These are phyloP conservation scores for Aegle marmelos DNA, from an alignment of 345 rosid genomes.

Conservation along the genomic window DNA sequence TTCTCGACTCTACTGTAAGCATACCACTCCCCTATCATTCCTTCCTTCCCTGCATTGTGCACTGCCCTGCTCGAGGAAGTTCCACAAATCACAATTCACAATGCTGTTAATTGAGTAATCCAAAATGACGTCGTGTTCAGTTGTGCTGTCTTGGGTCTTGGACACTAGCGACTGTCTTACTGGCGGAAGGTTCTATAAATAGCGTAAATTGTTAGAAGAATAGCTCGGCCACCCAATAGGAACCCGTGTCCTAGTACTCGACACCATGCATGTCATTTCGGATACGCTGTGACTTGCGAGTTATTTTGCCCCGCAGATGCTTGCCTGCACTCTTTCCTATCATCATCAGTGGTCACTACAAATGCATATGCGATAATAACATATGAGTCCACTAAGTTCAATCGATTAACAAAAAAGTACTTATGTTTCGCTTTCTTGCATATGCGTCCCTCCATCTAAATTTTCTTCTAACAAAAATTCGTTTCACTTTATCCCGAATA, in stretches of 20 bases:
- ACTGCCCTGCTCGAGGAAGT: neutral
- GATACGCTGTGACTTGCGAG: neutral
- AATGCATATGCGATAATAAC: neutral
- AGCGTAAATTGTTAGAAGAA: neutral
- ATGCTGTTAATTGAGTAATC: too few species aligned
- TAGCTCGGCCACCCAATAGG: neutral
- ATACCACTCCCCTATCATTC: neutral
- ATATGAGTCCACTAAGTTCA: accelerated
- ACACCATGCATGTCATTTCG: neutral
- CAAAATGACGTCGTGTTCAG: neutral
- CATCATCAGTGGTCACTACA: neutral
- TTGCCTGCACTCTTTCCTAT: neutral
- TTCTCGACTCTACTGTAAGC: constrained; percentile 55
- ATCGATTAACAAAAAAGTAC: neutral
- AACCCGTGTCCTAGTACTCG: neutral
- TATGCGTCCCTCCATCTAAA: neutral
- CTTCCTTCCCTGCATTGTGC: neutral
- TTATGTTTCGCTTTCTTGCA: neutral
- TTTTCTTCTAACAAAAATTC: neutral
- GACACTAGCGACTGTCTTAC: neutral
- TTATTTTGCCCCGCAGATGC: neutral
- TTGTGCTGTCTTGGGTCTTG: neutral
- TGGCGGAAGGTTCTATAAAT: neutral
- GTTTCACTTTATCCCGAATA: too few species aligned
- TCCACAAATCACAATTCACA: neutral